Base-by-base conservation (phyloP, 2,329 filamentous ascomycete genomes). In the Nigrospora osmanthi region DNA sequence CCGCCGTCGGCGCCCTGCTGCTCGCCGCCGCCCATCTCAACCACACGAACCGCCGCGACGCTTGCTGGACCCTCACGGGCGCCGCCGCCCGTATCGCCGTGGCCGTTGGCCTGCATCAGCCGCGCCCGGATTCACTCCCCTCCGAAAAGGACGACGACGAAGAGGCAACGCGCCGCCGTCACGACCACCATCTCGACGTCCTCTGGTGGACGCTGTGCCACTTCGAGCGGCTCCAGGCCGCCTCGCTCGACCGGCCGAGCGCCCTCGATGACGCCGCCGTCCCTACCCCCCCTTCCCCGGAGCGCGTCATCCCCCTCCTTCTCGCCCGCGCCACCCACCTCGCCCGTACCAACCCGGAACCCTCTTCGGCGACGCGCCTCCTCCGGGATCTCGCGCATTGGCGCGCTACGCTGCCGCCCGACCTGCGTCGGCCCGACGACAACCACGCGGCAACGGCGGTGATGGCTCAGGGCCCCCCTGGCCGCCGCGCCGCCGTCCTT, bases 101-200 rank as follows among this genome's bases (percentile, higher is more conserved):
- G 34, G 67, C 67, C 17, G 68, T 70, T 31, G 67, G 67, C 17
- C 57, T 71, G 41, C 67, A 70, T 47, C 66, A 67, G 44, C 66
- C 68, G 19, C 19, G 19, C 19, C 19, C 19, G n/a, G n/a, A n/a
- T n/a, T n/a, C n/a, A n/a, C n/a, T n/a, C n/a, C n/a, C n/a, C n/a
- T n/a, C n/a, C n/a, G n/a, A n/a, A n/a, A n/a, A n/a, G n/a, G n/a
- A n/a, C n/a, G n/a, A n/a, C n/a, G n/a, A n/a, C n/a, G n/a, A n/a
- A n/a, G n/a, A n/a, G n/a, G n/a, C n/a, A n/a, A n/a, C n/a, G n/a
- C n/a, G 41, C 67, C 70, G 47, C 66, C 68, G 44, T 66, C 68
- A 2, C 32, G 6, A 9, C 33, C 15, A 15, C 12, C 15, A 38
- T 15, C 3, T 11, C 16, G 33, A n/a, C 14, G 9, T 19, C 15